Conservation (phyloP, 2,329 filamentous ascomycete genomes). For the Penicillium sp. region DNA sequence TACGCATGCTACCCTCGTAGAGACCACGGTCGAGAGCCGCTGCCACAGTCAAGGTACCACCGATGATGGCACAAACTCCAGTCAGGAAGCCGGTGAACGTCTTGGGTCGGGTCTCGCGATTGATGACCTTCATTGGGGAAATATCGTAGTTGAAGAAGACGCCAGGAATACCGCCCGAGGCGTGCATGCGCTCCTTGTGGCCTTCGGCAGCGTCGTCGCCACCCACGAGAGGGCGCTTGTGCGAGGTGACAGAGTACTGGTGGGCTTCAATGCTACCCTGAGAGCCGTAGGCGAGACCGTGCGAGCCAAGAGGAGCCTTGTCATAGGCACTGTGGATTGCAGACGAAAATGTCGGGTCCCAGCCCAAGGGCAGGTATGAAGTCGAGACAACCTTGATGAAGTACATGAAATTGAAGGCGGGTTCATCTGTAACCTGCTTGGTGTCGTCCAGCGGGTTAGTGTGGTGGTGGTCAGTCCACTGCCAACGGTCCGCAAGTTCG, state of each 20-base stretch:
- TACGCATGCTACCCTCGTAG: conserved; percentile 81
- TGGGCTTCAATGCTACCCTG: conserved; percentile 93
- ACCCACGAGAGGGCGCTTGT: conserved; percentile 83
- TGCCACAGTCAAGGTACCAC: conserved; percentile 92
- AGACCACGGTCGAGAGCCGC: conserved; percentile 88
- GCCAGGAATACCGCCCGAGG: conserved; percentile 87
- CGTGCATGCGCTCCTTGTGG: conserved; percentile 89
- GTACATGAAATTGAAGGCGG: conserved; percentile 97
- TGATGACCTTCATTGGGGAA: conserved; percentile 99
- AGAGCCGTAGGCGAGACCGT: conserved; percentile 66
- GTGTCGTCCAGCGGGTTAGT: conserved; percentile 83
- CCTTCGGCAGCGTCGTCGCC: conserved; percentile 84
- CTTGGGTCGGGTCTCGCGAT: conserved; percentile 87
- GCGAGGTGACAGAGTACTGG: conserved; percentile 96
- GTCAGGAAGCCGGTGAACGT: conserved; percentile 90
- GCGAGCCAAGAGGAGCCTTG: conserved; percentile 66
- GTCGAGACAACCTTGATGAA: conserved; percentile 98
- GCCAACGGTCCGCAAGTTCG: conserved; percentile 61
- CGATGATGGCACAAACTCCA: conserved; percentile 90
- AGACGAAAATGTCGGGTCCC: conserved; percentile 65
- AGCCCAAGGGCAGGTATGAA: conserved; percentile 88
- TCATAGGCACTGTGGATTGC: conserved; percentile 49
- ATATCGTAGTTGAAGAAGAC: conserved; percentile 99
- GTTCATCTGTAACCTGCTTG: conserved; percentile 74
- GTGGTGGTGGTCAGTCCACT: conserved; percentile 87